phyloP scores from a whole-genome alignment of 805 yeast species.

The Metschnikowia lachancei region DNA sequence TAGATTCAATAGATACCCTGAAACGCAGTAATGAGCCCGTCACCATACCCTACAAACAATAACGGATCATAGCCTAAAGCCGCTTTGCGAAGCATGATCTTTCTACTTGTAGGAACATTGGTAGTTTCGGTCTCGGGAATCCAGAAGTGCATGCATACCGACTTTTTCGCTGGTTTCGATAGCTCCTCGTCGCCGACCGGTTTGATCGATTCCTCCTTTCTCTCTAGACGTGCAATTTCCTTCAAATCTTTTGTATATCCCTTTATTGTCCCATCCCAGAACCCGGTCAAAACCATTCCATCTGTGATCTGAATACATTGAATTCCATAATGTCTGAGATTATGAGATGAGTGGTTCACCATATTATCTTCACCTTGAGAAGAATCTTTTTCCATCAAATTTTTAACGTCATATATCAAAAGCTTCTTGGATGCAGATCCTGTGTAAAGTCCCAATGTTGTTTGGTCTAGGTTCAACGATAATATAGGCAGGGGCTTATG shows the following conservation, averaged over 20 bases:
- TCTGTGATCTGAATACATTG: conserved; percentile 17
- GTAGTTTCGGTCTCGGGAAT: background rate
- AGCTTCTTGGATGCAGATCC: conserved; percentile 51
- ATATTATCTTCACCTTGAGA: background rate
- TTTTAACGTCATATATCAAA: conserved; percentile 24
- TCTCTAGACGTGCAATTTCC: conserved; percentile 9
- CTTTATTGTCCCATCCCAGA: conserved; percentile 54
- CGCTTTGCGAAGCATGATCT: conserved; percentile 12
- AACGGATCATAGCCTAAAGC: conserved; percentile 20
- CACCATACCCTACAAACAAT: conserved; percentile 52
- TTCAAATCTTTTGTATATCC: conserved; percentile 12
- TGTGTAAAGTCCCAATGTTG: conserved; percentile 28
- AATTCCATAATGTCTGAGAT: conserved; percentile 21
- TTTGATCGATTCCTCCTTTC: conserved; percentile 15
- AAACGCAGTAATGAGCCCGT: conserved; percentile 47
- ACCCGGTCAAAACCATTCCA: conserved; percentile 30
- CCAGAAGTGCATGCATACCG: conserved; percentile 15
- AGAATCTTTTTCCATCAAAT: background rate
- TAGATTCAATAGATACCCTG: conserved; percentile 1
- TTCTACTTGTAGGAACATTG: conserved; percentile 2
- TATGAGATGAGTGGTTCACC: background rate
- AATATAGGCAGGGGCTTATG: conserved; percentile 59
- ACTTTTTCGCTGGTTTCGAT: conserved; percentile 15
- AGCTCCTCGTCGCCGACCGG: conserved; percentile 9
- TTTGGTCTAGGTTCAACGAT: conserved; percentile 34